A percentile compares a stretch with the other conserved stretches of the same genome.
These are phyloP conservation scores for Hamigera avellanea DNA, from an alignment of 495 filamentous ascomycete genomes.

Conservation along the genomic window DNA sequence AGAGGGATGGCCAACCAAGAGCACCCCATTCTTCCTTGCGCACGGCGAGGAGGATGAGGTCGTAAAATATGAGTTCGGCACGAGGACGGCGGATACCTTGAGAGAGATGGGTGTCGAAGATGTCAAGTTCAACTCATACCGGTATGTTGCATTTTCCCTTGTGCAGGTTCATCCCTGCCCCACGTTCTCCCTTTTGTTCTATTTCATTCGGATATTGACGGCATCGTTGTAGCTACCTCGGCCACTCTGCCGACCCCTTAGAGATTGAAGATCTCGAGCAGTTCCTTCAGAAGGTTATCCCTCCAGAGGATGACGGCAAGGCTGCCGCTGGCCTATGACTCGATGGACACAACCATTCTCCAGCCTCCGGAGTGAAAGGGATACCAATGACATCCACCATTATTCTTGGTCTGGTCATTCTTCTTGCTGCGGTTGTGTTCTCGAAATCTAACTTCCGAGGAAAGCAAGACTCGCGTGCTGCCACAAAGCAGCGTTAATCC, in stretches of 20 bases:
- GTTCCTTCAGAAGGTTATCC: slow-evolving; percentile 56
- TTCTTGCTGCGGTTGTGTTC: slow-evolving; percentile 42
- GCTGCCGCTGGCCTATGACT: slow-evolving; percentile 38
- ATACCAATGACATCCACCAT: slow-evolving; percentile 11
- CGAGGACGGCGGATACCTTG: slow-evolving; percentile 48
- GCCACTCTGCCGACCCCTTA: slow-evolving; percentile 62
- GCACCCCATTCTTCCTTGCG: slow-evolving; percentile 78
- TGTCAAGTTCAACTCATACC: slow-evolving; percentile 67
- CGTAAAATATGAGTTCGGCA: slow-evolving; percentile 57
- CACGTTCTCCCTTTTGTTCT: background rate
- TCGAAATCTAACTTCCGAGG: slow-evolving; percentile 29
- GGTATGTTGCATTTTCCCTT: slow-evolving; percentile 32
- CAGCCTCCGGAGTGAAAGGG: background rate
- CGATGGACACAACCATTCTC: slow-evolving; percentile 6
- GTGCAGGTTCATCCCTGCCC: too few species aligned
- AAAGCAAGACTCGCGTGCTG: background rate
- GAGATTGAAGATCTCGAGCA: slow-evolving; percentile 79
- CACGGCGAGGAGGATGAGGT: slow-evolving; percentile 68
- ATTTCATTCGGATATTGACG: slow-evolving; percentile 8
- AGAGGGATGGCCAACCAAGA: slow-evolving; percentile 55
- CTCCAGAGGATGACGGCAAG: slow-evolving; percentile 44
- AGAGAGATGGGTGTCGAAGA: slow-evolving; percentile 52
- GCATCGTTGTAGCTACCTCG: slow-evolving; percentile 56
- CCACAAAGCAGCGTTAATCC: slow-evolving; percentile 1
- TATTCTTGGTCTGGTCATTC: slow-evolving; percentile 31